These are phyloP conservation scores for Hypocreales sp. DNA, from an alignment of 2,329 filamentous ascomycete genomes.

Conservation along the genomic window DNA sequence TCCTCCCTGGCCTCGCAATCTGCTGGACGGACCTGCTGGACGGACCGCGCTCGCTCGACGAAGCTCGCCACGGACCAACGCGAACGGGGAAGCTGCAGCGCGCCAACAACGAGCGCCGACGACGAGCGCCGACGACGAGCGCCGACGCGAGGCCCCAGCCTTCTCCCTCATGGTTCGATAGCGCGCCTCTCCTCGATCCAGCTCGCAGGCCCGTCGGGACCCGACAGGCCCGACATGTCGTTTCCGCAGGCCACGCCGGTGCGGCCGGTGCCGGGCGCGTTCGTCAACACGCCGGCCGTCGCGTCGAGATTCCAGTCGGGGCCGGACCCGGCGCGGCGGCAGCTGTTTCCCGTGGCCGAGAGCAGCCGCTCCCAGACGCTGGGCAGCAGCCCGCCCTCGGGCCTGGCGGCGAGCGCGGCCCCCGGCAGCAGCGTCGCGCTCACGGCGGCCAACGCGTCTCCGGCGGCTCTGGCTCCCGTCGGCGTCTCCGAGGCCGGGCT, in stretches of 20 bases:
- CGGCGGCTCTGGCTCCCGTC: conserved; percentile 7
- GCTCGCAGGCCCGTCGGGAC: too few species aligned
- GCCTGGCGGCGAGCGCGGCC: conserved; percentile 4
- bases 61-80: too few species aligned
- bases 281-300: conserved; percentile 57
- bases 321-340: conserved; percentile 32
- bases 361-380: conserved; percentile 6
- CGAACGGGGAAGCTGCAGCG: too few species aligned
- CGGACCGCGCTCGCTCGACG: too few species aligned
- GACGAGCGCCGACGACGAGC: conserved; percentile 4
- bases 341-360: conserved; percentile 27
- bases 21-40: too few species aligned
- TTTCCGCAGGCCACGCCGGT: conserved; percentile 47
- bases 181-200: conserved; percentile 7
- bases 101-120: conserved; percentile 1
- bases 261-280: conserved; percentile 61
- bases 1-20: background rate
- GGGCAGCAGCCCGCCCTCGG: conserved; percentile 4
- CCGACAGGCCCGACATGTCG: conserved; percentile 37
- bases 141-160: conserved; percentile 6
- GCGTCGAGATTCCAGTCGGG: conserved; percentile 28
- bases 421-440: conserved; percentile 3
- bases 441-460: conserved; percentile 5
- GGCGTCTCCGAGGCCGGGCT: conserved; percentile 11
- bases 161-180: conserved; percentile 14